Base-by-base conservation (phyloP, 495 filamentous ascomycete species). In the Aspergillus indologenus region DNA sequence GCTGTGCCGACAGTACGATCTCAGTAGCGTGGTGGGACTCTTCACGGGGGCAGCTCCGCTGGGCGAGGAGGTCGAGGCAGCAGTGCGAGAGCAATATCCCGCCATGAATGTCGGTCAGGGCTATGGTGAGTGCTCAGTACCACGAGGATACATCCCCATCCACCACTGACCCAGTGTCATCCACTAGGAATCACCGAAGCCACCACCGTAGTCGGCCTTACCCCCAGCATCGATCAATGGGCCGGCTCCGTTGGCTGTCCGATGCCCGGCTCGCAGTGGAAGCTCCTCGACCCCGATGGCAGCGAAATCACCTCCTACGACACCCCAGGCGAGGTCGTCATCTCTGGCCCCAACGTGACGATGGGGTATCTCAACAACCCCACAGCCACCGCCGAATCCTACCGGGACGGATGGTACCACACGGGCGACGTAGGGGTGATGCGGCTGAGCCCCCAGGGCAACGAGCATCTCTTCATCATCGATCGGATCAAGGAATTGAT, bases 401-500 rank as follows among this genome's bases (percentile, higher is more conserved):
- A 57, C 24, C 53, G 45, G 11, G 71, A 74, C 69, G 74, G 71
- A 3, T 85, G 74, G 73, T 79, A 80, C 48, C 78, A 78, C 48
- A 84, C 81, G 0, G 82, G 82, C 1, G 82, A 84, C 57, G 72
- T 84, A 11, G 81, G 80, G 9, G 71, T 81, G 21, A 68, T 81
- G 54, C 75, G 80, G n/a, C 61, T 65, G 4, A 49, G 40, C 5
- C 53, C 61, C 1, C 57, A 18, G 24, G 61, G 61, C 14, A 66
- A 87, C 52, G 86, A 90, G 67, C 89, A 92, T 66, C 62, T 91
- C 34, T 83, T 84, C 56, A 85, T 92, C 31, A 84, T 89, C 1
- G 89, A 92, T 67, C 81, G 89, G n/a, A 83, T 91, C 60, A 91
- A 91, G 72, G 89, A 92, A 72, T 72, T 92, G 49, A 91, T 92